These are phyloP conservation scores for Iris pallida DNA, from an alignment of 116 monocot genomes.

Conservation along the genomic window DNA sequence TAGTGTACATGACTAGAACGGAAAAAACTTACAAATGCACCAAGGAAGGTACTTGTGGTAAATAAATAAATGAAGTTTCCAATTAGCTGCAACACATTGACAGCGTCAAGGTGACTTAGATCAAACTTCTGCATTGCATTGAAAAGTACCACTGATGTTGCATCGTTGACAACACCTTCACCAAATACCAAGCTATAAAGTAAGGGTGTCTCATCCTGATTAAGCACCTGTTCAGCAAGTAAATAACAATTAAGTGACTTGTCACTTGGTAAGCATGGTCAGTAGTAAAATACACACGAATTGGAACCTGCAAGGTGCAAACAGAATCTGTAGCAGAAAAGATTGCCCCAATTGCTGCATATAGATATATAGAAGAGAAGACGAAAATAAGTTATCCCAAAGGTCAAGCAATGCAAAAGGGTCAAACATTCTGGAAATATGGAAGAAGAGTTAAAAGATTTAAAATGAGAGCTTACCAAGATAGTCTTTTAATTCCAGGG, in stretches of 20 bases:
- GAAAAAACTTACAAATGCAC: slow-evolving; percentile 32
- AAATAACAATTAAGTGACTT: neutral
- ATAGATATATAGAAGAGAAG: neutral
- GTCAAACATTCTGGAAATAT: neutral
- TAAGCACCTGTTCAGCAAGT: slow-evolving; percentile 41
- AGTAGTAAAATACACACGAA: too few relatives aligned
- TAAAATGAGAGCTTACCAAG: slow-evolving; percentile 23
- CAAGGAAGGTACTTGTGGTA: slow-evolving; percentile 40
- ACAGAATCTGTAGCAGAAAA: slow-evolving; percentile 92
- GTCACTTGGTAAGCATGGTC: too few relatives aligned
- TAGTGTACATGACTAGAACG: neutral
- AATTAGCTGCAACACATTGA: slow-evolving; percentile 18
- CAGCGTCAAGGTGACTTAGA: slow-evolving; percentile 26
- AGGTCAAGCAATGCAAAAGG: neutral
- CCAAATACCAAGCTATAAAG: slow-evolving; percentile 69
- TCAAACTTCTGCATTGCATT: slow-evolving; percentile 62
- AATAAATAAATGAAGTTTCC: slow-evolving; percentile 49
- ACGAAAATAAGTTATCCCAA: neutral
- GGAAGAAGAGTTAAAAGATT: neutral
- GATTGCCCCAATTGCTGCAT: slow-evolving; percentile 75
- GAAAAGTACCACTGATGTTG: slow-evolving; percentile 65
- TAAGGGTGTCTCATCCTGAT: slow-evolving; percentile 63
- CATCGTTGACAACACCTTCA: slow-evolving; percentile 73
- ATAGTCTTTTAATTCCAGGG: slow-evolving; percentile 38
- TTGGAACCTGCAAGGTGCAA: slow-evolving; percentile 75